Conservation (phyloP, 352 stramenopile species). For the Globisporangium carolinianum region DNA sequence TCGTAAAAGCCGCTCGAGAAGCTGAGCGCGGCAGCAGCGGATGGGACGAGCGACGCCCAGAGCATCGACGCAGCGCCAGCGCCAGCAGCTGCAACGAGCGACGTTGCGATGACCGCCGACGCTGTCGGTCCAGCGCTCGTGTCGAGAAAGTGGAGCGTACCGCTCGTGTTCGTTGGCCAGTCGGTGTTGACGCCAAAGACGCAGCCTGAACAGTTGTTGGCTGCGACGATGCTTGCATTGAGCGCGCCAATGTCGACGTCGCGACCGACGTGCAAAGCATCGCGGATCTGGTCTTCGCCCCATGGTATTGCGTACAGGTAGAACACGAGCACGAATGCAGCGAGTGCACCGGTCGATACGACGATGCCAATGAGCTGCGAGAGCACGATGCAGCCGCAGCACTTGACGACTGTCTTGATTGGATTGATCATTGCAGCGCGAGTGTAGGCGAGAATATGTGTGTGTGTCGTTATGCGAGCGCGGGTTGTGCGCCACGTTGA, state of each 20-base stretch:
- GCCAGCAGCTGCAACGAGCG: conserved; percentile 42
- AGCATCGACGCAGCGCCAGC: conserved; percentile 60
- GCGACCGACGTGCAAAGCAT: conserved; percentile 33
- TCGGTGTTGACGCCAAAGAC: conserved; percentile 78
- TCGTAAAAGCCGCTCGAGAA: conserved; percentile 74
- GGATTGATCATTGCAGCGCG: conserved; percentile 12
- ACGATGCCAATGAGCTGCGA: conserved; percentile 63
- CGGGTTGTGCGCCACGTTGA: too few relatives aligned
- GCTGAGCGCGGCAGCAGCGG: conserved; percentile 52
- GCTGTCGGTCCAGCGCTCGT: conserved; percentile 51
- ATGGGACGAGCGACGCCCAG: conserved; percentile 62
- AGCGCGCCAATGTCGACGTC: conserved; percentile 47
- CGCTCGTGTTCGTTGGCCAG: conserved; percentile 72
- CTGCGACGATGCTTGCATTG: conserved; percentile 34
- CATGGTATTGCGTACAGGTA: conserved; percentile 68
- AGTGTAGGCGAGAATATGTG: not conserved
- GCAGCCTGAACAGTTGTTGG: conserved; percentile 80
- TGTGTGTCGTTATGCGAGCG: not conserved
- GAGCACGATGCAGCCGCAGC: conserved; percentile 69
- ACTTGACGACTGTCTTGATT: conserved; percentile 40
- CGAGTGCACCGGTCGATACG: conserved; percentile 43
- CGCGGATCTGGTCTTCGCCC: conserved; percentile 67
- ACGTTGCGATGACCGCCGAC: conserved; percentile 60
- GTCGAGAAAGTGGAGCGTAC: conserved; percentile 66
- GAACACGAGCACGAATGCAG: conserved; percentile 50